phyloP scores from a whole-genome alignment of 345 rosid genomes.

The Citrus cavaleriei region DNA sequence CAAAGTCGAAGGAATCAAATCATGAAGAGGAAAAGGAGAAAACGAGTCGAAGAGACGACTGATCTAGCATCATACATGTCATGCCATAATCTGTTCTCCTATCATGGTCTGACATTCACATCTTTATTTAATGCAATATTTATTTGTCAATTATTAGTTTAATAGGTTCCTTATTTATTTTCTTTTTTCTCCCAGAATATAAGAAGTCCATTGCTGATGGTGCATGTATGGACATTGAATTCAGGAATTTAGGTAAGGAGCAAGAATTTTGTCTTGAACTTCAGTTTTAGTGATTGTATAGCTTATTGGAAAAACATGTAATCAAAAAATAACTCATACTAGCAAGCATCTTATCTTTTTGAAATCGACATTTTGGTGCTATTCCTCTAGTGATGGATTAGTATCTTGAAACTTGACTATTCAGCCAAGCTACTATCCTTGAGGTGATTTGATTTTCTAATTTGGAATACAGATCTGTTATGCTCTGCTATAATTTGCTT shows the following conservation, averaged over 20 bases:
- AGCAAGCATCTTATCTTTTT: background rate
- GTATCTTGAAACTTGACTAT: background rate
- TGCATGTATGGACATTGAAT: constrained; percentile 39
- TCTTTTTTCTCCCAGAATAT: constrained; percentile 40
- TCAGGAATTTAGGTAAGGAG: constrained; percentile 40
- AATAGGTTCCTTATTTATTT: constrained; percentile 1
- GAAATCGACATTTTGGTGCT: background rate
- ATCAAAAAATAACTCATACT: background rate
- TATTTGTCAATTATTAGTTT: constrained; percentile 8
- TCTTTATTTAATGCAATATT: constrained; percentile 8
- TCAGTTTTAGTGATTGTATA: background rate
- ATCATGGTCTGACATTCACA: constrained; percentile 43
- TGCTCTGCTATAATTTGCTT: background rate
- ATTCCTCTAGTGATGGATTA: background rate
- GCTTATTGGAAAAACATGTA: background rate
- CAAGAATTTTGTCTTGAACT: background rate
- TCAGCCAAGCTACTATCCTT: background rate
- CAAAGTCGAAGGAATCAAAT: constrained; percentile 34
- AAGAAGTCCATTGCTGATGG: constrained; percentile 43
- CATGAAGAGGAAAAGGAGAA: constrained; percentile 63
- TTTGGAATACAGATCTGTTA: background rate
- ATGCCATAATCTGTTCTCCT: constrained; percentile 64
- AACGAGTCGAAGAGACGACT: constrained; percentile 54
- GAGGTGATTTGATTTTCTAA: background rate
- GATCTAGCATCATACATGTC: constrained; percentile 49